Base-by-base conservation (phyloP, 352 stramenopile genomes). In the Phytophthora megakarya region DNA sequence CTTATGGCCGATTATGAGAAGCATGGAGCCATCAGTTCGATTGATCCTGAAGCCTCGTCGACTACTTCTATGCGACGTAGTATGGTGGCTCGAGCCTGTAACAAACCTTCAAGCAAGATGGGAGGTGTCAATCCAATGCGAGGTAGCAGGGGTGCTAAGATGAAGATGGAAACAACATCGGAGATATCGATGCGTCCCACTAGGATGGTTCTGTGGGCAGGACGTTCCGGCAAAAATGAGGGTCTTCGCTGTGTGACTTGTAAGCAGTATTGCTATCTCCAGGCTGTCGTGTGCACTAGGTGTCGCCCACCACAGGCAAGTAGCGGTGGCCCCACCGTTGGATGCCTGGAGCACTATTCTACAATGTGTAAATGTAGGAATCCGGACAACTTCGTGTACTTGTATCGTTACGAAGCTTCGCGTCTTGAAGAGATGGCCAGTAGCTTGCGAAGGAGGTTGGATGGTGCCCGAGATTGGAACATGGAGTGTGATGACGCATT, bases 221-320 rank as follows among this genome's bases (percentile, higher is more conserved):
- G 87, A 19, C 84, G 82, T 35, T 89, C 85, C 1, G 87, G 87
- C 16, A 93, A 90, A 48, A 78, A 77, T 25, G 77, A 92, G 50
- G 87, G 85, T 7, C 59, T 95, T 15, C 87, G 86, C 15, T 95
- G 87, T 39, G 73, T 76, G 0, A 71, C 66, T 3, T 95, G 87
- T 67, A 91, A 92, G 22, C 87, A 95, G 58, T 95, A 95, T 56
- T 95, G 87, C 63, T 95, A 90, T 65, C 48, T 95, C 1, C 81
- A 93, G 53, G 87, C 87, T 12, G 87, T 95, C 0, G 85, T 92
- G 19, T 95, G 87, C 42, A 86, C 81, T 1, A 81, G 75, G 35
- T 95, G 86, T 22, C 81, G 83, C 2, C 76, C 84, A 30, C 70
- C 76, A 1, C 52, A 80, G n/a, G 51, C 72, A 26, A 80, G 65